phyloP scores from a whole-genome alignment of 371 early-diverging fungal genomes.

The Mortierella sp. region DNA sequence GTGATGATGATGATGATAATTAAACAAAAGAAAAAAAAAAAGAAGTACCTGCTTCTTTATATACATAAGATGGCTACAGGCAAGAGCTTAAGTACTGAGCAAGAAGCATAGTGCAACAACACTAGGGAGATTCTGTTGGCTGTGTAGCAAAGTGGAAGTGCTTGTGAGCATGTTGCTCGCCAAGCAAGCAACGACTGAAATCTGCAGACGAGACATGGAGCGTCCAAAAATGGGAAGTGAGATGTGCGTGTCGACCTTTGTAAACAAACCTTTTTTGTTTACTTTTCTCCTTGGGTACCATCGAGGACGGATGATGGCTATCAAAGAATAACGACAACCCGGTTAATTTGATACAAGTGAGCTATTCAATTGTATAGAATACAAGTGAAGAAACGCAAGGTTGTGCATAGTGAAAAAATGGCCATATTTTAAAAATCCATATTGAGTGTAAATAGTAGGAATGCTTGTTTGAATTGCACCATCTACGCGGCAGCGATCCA shows the following conservation, averaged over 20 bases:
- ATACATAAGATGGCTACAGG: not conserved
- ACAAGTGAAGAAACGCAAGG: too few relatives aligned
- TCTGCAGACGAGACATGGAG: not conserved
- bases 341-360: not conserved
- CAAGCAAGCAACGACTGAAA: not conserved
- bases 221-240: not conserved
- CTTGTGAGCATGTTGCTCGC: not conserved
- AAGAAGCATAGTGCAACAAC: not conserved
- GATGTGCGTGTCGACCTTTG: not conserved
- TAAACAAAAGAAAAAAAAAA: not conserved
- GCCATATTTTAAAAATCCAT: too few relatives aligned
- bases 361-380: not conserved
- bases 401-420: too few relatives aligned
- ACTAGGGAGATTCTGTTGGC: not conserved
- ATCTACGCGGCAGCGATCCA: too few relatives aligned
- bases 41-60: not conserved
- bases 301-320: not conserved
- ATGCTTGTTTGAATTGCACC: too few relatives aligned
- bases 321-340: not conserved
- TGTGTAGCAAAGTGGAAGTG: not conserved
- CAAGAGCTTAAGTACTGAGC: not conserved
- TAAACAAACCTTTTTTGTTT: constrained; percentile 4
- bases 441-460: too few relatives aligned
- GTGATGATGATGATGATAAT: not conserved
- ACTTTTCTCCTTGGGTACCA: not conserved